A percentile compares a stretch with the other conserved stretches of the same genome.
Evolutionary conservation across 2,329 filamentous ascomycete species (phyloP).

Genomic region (Aschersonia sp.): DNA sequence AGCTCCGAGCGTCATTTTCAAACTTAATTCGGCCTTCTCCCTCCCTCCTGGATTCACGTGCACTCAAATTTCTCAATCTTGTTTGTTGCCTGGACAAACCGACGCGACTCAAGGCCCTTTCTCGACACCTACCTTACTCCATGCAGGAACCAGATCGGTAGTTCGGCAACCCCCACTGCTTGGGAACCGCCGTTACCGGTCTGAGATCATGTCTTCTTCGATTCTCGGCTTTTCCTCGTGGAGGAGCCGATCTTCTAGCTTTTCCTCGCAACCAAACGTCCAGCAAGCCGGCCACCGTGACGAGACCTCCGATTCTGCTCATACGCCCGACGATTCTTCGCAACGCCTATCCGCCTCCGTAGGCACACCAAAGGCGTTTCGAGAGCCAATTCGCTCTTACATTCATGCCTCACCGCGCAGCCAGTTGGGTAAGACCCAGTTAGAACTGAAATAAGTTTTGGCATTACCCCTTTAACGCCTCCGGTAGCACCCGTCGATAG

Average conservation of each 20-base stretch:
- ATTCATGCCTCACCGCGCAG: conserved; percentile 52
- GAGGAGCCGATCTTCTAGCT: conserved; percentile 27
- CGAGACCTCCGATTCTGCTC: conserved; percentile 12
- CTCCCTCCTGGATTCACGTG: too few relatives aligned
- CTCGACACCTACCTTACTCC: too few relatives aligned
- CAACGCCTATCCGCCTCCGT: conserved; percentile 24
- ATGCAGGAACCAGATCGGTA: too few relatives aligned
- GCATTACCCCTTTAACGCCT: neutral
- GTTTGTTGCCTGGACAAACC: too few relatives aligned
- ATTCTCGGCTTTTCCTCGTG: conserved; percentile 32
- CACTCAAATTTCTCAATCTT: too few relatives aligned
- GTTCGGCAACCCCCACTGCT: too few relatives aligned
- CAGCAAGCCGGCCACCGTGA: conserved; percentile 9
- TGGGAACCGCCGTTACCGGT: too few relatives aligned
- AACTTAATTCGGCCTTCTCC: too few relatives aligned
- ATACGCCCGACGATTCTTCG: conserved; percentile 7
- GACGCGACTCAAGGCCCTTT: too few relatives aligned
- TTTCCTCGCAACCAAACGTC: conserved; percentile 17
- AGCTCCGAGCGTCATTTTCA: neutral
- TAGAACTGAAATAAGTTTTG: conserved; percentile 5
- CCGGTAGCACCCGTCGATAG: conserved; percentile 44
- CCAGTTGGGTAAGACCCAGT: conserved; percentile 29
- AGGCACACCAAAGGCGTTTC: conserved; percentile 24
- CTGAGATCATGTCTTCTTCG: conserved; percentile 28
- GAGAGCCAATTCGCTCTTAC: conserved; percentile 58